Base-by-base conservation (phyloP, 1,139 yeast species). In the Yamadazyma buinensis region DNA sequence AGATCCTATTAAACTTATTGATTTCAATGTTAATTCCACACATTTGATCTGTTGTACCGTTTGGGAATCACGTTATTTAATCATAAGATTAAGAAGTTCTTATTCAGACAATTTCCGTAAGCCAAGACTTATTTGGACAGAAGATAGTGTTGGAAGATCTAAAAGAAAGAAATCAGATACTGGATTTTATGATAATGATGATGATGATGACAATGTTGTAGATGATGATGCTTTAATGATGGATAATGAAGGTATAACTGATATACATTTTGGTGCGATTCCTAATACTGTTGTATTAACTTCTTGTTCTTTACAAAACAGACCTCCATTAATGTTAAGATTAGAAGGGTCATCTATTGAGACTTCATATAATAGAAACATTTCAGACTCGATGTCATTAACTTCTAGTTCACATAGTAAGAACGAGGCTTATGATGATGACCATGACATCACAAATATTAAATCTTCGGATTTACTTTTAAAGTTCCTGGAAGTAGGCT, bases 221-320 rank as follows among this genome's bases (percentile, higher is more conserved):
- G 55, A 49, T 6, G 64, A 57, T 17, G 54, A 54, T 37, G 70
- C 67, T 23, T 47, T 61, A 28, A 65, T 65, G 67, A 63, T 83
- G 52, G 92, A 85, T 39, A 77, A 83, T 42, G 97, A 90, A 52
- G 97, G 97, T 1, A 84, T 88, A 30, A 90, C 97, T 0, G 86
- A 82, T 42, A 64, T 85, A n/a, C 75, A 75, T 39, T 83, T 88
- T 55, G 73, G 73, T 1, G 48, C 53, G 7, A 50, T 57, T 11
- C 54, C 69, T 25, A 67, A 67, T 42, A 59, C 68, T 11, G 44
- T 68, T 5, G 47, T 68, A 6, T 43, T 67, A 11, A 54, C 72
- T 0, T 60, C 67, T 7, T 64, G 71, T 33, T 61, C 71, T 2
- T 52, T 67, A 34, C 63, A 59, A 28, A 49, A 50, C 32, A 44